These are phyloP conservation scores for Talaromyces sp. DNA, from an alignment of 2,329 filamentous ascomycete species.

Conservation along the genomic window DNA sequence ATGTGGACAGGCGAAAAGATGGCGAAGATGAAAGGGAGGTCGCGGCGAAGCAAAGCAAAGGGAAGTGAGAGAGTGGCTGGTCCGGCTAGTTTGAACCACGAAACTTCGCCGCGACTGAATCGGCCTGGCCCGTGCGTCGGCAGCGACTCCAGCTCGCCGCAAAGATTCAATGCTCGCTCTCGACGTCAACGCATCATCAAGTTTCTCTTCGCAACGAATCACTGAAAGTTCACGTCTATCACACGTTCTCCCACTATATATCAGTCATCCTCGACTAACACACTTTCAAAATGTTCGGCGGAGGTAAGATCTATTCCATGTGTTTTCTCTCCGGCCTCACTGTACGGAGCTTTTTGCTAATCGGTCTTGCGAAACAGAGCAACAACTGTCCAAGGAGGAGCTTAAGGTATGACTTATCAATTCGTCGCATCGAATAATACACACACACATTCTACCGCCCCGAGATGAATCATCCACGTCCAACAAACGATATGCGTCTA, in stretches of 20 bases:
- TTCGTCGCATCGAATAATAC: not conserved
- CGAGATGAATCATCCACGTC: not conserved
- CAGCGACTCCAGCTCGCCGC: constrained; percentile 1
- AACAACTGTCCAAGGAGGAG: constrained; percentile 44
- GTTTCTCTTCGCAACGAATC: not conserved
- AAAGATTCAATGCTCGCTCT: not conserved
- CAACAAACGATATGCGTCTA: not conserved
- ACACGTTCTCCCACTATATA: not conserved
- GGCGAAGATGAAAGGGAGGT: not conserved
- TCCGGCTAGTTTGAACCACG: constrained; percentile 8
- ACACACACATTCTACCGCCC: not conserved
- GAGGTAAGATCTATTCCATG: constrained; percentile 6
- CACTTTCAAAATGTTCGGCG: constrained; percentile 8
- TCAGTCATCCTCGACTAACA: not conserved
- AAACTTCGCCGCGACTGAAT: constrained; percentile 11
- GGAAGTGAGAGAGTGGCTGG: not conserved
- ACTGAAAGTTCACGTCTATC: not conserved
- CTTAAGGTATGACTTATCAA: constrained; percentile 31
- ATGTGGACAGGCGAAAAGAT: not conserved
- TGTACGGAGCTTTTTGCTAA: not conserved
- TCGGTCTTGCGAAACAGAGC: constrained; percentile 20
- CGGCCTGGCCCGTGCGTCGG: constrained; percentile 13
- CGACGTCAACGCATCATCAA: not conserved
- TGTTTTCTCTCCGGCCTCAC: not conserved
- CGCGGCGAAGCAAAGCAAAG: not conserved